Base-by-base conservation (phyloP, 345 rosid genomes). In the Populus simonii region DNA sequence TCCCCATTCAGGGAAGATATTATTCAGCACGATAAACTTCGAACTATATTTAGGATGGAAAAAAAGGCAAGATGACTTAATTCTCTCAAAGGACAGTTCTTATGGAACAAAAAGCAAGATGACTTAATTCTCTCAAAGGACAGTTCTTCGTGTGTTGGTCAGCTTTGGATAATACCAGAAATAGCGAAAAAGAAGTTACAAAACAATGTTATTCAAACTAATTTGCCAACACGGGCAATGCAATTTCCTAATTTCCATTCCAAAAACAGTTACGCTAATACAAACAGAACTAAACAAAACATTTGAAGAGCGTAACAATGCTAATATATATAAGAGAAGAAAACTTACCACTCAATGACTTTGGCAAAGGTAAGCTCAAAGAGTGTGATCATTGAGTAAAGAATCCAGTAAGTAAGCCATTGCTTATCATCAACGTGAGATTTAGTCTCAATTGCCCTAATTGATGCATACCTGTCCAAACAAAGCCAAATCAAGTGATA, bases 321-420 rank as follows among this genome's bases (percentile, higher is more conserved):
- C 47, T 43, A 43, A 3, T 11, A 43, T 10, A 43, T 9, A 11
- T 11, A 1, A 41, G 20, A 53, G 17, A 59, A 59, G 36, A 20
- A 68, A 67, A 68, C 73, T 81, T 84, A 96, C 98, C 97, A 96
- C 63, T 96, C 98, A 39, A 96, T 91, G 78, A 91, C 85, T 88
- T 89, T 94, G 41, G 89, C 88, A 77, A 95, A 95, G 12, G 99
- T 95, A 80, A 93, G 98, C 87, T 96, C 99, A 38, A 92, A 80
- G 80, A 96, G 93, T 7, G 99, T 85, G 74, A 90, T 87, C 88
- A 94, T 83, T 13, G 97, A 96, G 78, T 96, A 94, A 45, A 96
- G 93, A 69, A 96, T 93, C 97, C 98, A 93, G 76, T 96, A 96
- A 43, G 98, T 90, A 55, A 96, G 92, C 99, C 98, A 93, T 68